Percentiles rank a stretch among this genome's conserved stretches.
phyloP scores from a whole-genome alignment of 176 grass and related monocot genomes.

The Eleusine coracana region DNA sequence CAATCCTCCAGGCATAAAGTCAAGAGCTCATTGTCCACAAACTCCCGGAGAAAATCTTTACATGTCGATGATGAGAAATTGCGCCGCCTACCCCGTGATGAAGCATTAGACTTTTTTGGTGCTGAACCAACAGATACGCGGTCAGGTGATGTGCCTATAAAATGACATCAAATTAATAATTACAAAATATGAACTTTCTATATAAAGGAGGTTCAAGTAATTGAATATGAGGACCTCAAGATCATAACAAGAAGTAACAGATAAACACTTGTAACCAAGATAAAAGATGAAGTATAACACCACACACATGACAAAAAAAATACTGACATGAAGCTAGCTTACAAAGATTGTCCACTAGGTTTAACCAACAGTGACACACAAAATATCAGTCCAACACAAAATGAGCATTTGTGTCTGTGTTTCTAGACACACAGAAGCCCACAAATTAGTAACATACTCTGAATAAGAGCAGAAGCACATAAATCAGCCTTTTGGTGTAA shows the following conservation, averaged over 20 bases:
- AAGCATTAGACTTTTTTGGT: slow-evolving; percentile 51
- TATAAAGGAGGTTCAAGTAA: neutral
- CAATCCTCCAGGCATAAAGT: slow-evolving; percentile 83
- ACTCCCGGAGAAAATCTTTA: slow-evolving; percentile 91
- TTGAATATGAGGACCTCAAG: neutral
- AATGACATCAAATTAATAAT: neutral
- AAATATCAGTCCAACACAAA: slow-evolving; percentile 5
- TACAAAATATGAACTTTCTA: neutral
- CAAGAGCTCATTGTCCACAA: slow-evolving; percentile 85
- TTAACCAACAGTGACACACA: neutral
- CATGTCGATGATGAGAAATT: slow-evolving; percentile 72
- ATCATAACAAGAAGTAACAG: slow-evolving; percentile 1
- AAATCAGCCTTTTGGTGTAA: neutral
- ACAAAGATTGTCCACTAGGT: neutral
- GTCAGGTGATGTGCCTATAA: slow-evolving; percentile 72
- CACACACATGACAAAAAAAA: slow-evolving; percentile 5
- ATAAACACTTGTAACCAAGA: slow-evolving; percentile 5
- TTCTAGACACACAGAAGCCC: neutral
- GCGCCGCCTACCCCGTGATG: slow-evolving; percentile 41
- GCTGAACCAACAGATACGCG: slow-evolving; percentile 57
- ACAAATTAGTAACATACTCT: neutral
- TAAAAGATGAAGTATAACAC: neutral
- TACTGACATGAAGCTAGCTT: neutral
- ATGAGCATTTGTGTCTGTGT: neutral
- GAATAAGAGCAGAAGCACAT: neutral